phyloP scores from a whole-genome alignment of 139 green algal genomes.

The Auxenochlorella protothecoides region DNA sequence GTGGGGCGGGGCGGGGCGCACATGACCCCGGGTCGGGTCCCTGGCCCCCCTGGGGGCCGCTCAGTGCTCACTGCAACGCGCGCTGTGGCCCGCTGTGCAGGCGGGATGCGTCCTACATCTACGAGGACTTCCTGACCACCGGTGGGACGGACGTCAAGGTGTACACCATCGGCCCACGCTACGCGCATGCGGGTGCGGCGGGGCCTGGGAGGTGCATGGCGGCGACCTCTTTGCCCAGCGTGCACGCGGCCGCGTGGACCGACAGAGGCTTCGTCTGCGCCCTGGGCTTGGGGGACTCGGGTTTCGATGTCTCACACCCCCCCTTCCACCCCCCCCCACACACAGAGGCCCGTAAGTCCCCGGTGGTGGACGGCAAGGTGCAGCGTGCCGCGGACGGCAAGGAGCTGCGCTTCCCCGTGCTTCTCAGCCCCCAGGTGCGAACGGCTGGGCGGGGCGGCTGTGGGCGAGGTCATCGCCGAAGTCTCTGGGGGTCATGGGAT shows the following conservation, averaged over 20 bases:
- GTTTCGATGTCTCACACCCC: no score
- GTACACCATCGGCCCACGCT: constrained; percentile 83
- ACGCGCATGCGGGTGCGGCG: constrained; percentile 62
- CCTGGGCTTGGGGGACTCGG: no score
- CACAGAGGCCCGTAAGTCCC: constrained; percentile 87
- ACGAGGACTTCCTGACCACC: constrained; percentile 94
- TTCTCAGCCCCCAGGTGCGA: constrained; percentile 67
- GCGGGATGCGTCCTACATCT: constrained; percentile 88
- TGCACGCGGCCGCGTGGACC: no score
- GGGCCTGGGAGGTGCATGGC: no score
- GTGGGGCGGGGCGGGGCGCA: neutral
- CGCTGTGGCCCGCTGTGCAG: constrained; percentile 18
- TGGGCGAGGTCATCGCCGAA: no score
- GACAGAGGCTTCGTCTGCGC: no score
- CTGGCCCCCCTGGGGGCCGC: no score
- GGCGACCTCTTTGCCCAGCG: no score
- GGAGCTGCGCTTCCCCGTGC: constrained; percentile 83
- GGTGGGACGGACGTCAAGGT: constrained; percentile 98
- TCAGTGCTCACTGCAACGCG: neutral
- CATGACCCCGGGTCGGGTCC: no score
- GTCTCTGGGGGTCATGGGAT: no score
- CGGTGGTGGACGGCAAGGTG: constrained; percentile 94
- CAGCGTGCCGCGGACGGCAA: constrained; percentile 74
- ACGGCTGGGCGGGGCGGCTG: neutral
- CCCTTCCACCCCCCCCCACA: neutral